A percentile compares a stretch with the other conserved stretches of the same genome.
Conservation (phyloP, 1,139 yeast species). For the Hansenula sp. region DNA sequence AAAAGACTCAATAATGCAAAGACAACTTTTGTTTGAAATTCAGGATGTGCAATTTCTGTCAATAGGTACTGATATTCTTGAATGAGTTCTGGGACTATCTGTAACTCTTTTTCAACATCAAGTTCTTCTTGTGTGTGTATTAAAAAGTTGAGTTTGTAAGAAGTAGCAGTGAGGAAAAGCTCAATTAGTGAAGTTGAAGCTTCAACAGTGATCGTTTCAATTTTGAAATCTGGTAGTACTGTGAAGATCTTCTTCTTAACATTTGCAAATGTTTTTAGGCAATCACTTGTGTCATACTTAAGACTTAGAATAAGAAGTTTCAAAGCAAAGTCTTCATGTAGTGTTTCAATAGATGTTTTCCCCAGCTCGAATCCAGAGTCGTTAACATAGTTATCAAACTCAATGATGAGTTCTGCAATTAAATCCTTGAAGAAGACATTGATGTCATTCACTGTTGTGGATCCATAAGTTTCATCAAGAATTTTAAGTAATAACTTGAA, state of each 20-base stretch:
- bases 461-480: constrained; percentile 10
- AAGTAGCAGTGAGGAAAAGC: constrained; percentile 13
- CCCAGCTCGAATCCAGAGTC: constrained; percentile 8
- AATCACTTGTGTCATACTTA: constrained; percentile 9
- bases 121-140: constrained; percentile 13
- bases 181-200: constrained; percentile 9
- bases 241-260: constrained; percentile 9
- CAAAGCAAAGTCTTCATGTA: constrained; percentile 15
- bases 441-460: constrained; percentile 16
- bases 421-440: constrained; percentile 16
- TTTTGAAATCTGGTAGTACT: constrained; percentile 6
- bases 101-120: constrained; percentile 16
- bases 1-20: constrained; percentile 9
- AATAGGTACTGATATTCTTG: constrained; percentile 9
- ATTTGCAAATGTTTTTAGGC: constrained; percentile 7
- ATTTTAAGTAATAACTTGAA: constrained; percentile 15
- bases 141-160: constrained; percentile 13
- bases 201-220: not conserved
- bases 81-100: constrained; percentile 10
- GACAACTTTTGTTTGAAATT: constrained; percentile 11
- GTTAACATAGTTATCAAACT: constrained; percentile 13
- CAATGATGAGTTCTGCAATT: constrained; percentile 18
- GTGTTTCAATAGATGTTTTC: constrained; percentile 6
- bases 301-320: constrained; percentile 17
- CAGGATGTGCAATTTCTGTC: constrained; percentile 1